Base-by-base conservation (phyloP, 2,329 filamentous ascomycete species). In the Scortechinia acanthostroma region DNA sequence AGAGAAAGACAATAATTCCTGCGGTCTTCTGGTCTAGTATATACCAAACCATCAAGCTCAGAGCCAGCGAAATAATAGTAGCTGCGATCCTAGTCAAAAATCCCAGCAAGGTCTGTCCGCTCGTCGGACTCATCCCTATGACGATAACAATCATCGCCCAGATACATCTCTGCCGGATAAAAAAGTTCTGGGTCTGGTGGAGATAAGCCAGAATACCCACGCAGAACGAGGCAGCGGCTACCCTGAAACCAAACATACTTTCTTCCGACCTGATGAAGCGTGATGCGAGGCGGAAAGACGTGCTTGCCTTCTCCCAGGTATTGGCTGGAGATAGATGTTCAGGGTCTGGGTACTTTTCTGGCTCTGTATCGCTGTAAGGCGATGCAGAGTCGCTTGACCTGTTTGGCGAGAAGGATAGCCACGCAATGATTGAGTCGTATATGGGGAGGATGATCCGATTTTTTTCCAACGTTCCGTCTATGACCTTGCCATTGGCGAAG, bases 111-210 rank as follows among this genome's bases (percentile, higher is more conserved):
- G 35, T 40, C 35, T 40, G 35, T 40, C 35, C 35, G 17, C 35
- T 40, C 35, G 35, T 40, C 35, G 35, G 35, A 19, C 17, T 40
- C 35, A 40, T 40, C 17, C 35, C 35, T 15, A 40, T 40, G 10
- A 40, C 35, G 10, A 40, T 40, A 19, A 40, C 35, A 19, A 40
- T 40, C 35, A 40, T 40, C 6, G 35, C 35, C 35, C 35, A 40
- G 35, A 40, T 40, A 19, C 35, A 10, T 40, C 35, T 13, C 17
- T 40, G 35, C 10, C 35, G 35, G 35, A 40, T 40, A 17, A 40
- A 40, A 19, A 40, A 40, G 14, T 40, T 17, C 35, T 40, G 35
- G 6, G 35, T 40, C 17, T 40, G 35, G 35, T 40, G 35, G 6
- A 40, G 35, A 19, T 13, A 40, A 19, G 35, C 35, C 10, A 40